Base-by-base conservation (phyloP, 192 early-diverging fungal genomes). In the Helicostylum pulchrum region DNA sequence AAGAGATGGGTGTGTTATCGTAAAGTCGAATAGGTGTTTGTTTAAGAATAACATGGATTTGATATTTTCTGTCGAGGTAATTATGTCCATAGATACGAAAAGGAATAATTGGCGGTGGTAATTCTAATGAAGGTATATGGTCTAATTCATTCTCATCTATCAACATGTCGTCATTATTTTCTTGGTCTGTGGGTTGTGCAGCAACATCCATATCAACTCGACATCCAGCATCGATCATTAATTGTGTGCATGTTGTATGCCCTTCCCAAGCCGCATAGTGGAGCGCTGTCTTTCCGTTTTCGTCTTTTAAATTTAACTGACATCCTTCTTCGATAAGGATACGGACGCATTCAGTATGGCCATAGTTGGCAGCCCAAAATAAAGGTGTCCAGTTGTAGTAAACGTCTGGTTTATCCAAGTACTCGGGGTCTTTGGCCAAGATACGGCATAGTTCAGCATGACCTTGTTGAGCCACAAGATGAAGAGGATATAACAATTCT, bases 1-100 rank as follows among this genome's bases (percentile, higher is more conserved):
- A 94, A 3, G 85, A 84, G 42, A 84, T 80, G 60, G 80, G 76
- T n/a, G 80, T 78, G 21, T 80, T 86, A 20, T 84, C 83, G 50
- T 83, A 84, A 0, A 87, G 50, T 19, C 78, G 77, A 32, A 87
- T 76, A 2, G 85, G 84, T 1, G 80, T 67, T 43, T 79, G 74
- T 39, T 58, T 67, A 61, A 86, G 60, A 39, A 83, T 81, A 53
- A 99, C 74, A 70, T 94, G 91, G 42, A 99, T 78, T 64, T 93
- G 88, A 50, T 82, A 88, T 63, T 91, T 92, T 69, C 90, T 90
- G 64, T 95, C 93, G 30, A 99, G 73, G 72, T 93, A 99, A 65
- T 93, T 94, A 80, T 99, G 97, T 7, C 97, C 97, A 70, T 99
- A 99, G 53, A 95, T 94, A 21, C 94, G 82, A 80, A 99, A 92